Conservation (phyloP, 192 early-diverging fungal genomes). For the Coemansia aciculifera region DNA sequence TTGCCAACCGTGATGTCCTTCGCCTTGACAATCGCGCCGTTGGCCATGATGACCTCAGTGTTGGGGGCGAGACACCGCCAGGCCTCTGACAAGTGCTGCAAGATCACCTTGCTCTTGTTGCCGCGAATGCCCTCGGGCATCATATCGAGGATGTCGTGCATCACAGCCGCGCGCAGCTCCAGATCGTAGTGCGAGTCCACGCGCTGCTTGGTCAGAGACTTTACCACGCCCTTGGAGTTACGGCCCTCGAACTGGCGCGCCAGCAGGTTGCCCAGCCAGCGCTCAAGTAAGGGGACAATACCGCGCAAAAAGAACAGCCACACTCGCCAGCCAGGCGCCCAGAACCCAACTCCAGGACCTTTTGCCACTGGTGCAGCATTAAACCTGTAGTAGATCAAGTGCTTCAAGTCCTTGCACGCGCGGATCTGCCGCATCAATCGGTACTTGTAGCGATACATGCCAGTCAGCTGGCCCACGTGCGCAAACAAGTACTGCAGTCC, state of each 20-base stretch:
- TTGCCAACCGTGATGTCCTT: constrained; percentile 22
- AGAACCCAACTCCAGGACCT: constrained; percentile 97
- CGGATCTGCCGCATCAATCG: constrained; percentile 96
- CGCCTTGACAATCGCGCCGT: constrained; percentile 23
- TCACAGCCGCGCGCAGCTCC: constrained; percentile 96
- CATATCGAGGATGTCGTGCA: constrained; percentile 99
- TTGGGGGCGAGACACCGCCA: constrained; percentile 71
- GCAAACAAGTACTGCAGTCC: constrained; percentile 98
- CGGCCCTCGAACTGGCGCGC: constrained; percentile 99
- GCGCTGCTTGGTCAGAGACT: constrained; percentile 98
- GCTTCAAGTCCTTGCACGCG: constrained; percentile 93
- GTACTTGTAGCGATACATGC: constrained; percentile 99
- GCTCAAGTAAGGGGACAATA: constrained; percentile 93
- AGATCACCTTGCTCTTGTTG: constrained; percentile 92
- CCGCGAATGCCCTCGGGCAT: constrained; percentile 99
- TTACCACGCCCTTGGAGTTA: constrained; percentile 94
- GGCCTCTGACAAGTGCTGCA: constrained; percentile 95
- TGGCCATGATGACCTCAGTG: constrained; percentile 28
- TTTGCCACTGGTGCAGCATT: too few species aligned
- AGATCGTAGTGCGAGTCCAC: constrained; percentile 98
- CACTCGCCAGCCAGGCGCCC: constrained; percentile 99
- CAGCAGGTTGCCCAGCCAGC: constrained; percentile 98
- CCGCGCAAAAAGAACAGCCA: constrained; percentile 99
- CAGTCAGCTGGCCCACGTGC: constrained; percentile 97
- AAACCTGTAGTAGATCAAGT: constrained; percentile 89